Evolutionary conservation across 371 early-diverging fungal species (phyloP), one percentile per base, ranked within the genome.

Genomic region (Nematocida ausubeli): DNA sequence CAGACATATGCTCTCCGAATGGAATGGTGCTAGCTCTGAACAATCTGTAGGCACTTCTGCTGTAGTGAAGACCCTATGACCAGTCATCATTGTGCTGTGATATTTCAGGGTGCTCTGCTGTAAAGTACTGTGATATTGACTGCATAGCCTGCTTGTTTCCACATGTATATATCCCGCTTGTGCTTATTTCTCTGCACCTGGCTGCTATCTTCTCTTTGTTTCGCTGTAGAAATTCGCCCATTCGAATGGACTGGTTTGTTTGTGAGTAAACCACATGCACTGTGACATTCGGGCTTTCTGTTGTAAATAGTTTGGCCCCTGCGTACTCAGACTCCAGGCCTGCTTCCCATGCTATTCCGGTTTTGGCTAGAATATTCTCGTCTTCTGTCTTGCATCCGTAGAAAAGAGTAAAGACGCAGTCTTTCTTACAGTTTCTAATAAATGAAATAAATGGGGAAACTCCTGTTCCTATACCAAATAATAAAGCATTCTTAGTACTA

Each of bases 391-490:
- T 81, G 58, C 78, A 86, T 52, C 86, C 86, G 62, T 84, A 86
- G 14, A 86, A 72, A 5, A 86, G 47, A 57, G 56, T 67, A 40
- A 83, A 55, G 19, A 22, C 22, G 24, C 70, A 58, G 35, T 80
- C 65, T 51, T 37, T 2, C 14, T 50, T n/a, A 35, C 47, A 47
- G 51, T 83, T 81, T n/a, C 65, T 69, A 14, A 75, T 49, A 79
- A 86, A 83, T 22, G 83, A 78, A 24, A 86, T 39, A 81, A 86
- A 86, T 7, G 83, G 86, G 16, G 84, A 82, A 32, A 86, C 73
- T 39, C 86, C 86, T 40, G 83, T 83, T 44, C 86, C 86, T 35
- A 83, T 84, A 32, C 82, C 82, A 63, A 86, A 69, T 26, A 72
- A 62, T 4, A 84, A 12, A 0, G 66, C 24, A n/a, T 70, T 69